phyloP scores from a whole-genome alignment of 805 yeast genomes.

The Myxozyma mucilagina region DNA sequence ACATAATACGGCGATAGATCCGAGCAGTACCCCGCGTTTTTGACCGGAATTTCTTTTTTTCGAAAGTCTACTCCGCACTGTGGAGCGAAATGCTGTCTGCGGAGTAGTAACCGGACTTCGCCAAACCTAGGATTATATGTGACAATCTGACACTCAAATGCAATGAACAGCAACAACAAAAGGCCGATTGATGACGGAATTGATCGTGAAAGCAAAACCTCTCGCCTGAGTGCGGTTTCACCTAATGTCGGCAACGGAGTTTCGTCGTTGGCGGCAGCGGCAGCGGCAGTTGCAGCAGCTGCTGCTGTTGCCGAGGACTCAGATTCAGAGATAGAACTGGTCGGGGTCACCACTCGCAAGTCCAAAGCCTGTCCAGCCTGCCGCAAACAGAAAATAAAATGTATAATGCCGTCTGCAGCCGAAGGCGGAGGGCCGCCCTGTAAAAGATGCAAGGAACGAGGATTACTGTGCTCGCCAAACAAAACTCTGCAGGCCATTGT shows the following conservation, averaged over 20 bases:
- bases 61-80: background rate
- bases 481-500: conserved; percentile 18
- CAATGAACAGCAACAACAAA: background rate
- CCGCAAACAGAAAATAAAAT: conserved; percentile 25
- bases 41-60: background rate
- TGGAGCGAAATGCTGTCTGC: background rate
- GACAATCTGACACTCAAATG: too few relatives aligned
- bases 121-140: too few relatives aligned
- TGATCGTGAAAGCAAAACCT: background rate
- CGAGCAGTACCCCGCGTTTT: background rate
- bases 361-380: conserved; percentile 28
- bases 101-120: background rate
- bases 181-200: background rate
- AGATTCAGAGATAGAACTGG: conserved; percentile 6
- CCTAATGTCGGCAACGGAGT: background rate
- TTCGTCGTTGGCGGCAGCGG: background rate
- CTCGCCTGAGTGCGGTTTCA: background rate
- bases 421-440: conserved; percentile 25
- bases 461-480: conserved; percentile 21
- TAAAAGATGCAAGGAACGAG: conserved; percentile 18
- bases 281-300: conserved; percentile 5
- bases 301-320: background rate
- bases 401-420: conserved; percentile 17
- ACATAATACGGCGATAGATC: background rate
- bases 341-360: conserved; percentile 25